Percentiles rank a stretch among this genome's conserved stretches.
Conservation (phyloP, 306 rosid species). For the Corylus avellana region DNA sequence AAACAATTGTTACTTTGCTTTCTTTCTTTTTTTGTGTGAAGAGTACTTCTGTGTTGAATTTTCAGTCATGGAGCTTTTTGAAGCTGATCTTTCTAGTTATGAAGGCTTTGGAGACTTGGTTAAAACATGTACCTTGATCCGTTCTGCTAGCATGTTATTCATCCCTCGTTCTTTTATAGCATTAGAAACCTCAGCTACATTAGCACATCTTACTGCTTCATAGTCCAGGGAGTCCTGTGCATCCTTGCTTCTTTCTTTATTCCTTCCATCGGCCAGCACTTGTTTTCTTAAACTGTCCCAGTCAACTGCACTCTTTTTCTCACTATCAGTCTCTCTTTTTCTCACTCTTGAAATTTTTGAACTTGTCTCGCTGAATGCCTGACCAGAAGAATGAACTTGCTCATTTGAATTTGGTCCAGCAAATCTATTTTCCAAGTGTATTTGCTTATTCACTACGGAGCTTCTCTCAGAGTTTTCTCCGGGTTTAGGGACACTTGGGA, state of each 20-base stretch:
- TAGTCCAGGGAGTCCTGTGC: slow-evolving; percentile 86
- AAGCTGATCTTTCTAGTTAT: neutral
- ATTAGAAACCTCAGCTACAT: slow-evolving; percentile 56
- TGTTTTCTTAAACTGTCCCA: slow-evolving; percentile 85
- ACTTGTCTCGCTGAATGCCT: slow-evolving; percentile 31
- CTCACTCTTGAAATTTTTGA: slow-evolving; percentile 48
- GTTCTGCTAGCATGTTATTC: slow-evolving; percentile 93
- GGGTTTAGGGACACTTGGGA: slow-evolving; percentile 27
- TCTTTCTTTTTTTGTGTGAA: slow-evolving; percentile 14
- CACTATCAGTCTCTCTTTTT: slow-evolving; percentile 42
- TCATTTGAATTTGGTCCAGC: slow-evolving; percentile 38
- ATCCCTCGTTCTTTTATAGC: slow-evolving; percentile 82
- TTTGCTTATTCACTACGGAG: slow-evolving; percentile 33
- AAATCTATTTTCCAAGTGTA: slow-evolving; percentile 28
- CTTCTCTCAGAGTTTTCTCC: slow-evolving; percentile 29
- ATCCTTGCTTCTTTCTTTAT: slow-evolving; percentile 51
- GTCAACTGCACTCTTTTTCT: slow-evolving; percentile 46
- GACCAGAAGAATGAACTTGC: slow-evolving; percentile 32
- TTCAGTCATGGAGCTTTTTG: neutral
- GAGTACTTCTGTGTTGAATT: neutral
- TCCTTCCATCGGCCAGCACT: slow-evolving; percentile 39
- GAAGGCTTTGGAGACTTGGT: slow-evolving; percentile 19
- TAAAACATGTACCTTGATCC: slow-evolving; percentile 62
- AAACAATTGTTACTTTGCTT: neutral
- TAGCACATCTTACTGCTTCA: slow-evolving; percentile 69